phyloP scores from a whole-genome alignment of 2,329 filamentous ascomycete species.

The Rachicladosporium sp. region DNA sequence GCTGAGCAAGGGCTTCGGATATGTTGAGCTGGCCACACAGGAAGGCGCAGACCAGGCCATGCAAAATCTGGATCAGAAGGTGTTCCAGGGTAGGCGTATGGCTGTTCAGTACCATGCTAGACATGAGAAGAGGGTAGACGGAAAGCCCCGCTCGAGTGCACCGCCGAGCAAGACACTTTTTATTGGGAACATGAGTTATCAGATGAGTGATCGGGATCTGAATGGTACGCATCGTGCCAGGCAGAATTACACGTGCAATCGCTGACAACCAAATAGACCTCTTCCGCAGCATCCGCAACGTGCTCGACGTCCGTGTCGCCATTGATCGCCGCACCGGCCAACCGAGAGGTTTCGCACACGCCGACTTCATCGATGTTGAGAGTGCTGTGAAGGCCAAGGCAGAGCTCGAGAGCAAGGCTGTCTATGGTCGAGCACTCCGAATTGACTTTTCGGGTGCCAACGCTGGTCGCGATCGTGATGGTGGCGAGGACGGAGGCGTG shows the following conservation, averaged over 20 bases:
- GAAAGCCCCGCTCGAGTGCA: not conserved
- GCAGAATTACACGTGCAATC: no score
- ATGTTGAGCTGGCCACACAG: slow-evolving; percentile 46
- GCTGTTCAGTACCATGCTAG: slow-evolving; percentile 45
- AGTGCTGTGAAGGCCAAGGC: slow-evolving; percentile 50
- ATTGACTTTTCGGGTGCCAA: slow-evolving; percentile 44
- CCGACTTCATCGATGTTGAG: slow-evolving; percentile 59
- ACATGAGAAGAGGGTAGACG: not conserved
- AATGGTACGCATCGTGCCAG: slow-evolving; percentile 35
- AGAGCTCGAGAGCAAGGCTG: slow-evolving; percentile 40
- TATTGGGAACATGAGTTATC: slow-evolving; percentile 76
- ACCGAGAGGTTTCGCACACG: slow-evolving; percentile 73
- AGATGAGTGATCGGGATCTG: slow-evolving; percentile 72
- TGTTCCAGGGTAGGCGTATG: slow-evolving; percentile 53
- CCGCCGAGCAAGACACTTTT: slow-evolving; percentile 56
- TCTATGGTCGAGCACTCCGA: slow-evolving; percentile 54
- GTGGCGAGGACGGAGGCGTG: no score
- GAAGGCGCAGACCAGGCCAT: slow-evolving; percentile 45
- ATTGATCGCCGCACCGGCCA: slow-evolving; percentile 71
- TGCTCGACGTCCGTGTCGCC: slow-evolving; percentile 66
- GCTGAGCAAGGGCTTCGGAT: slow-evolving; percentile 60
- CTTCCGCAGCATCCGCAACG: slow-evolving; percentile 57
- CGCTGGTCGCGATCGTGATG: no score
- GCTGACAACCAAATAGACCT: slow-evolving; percentile 32
- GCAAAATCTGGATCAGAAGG: slow-evolving; percentile 44